Percentiles rank a stretch among this genome's conserved stretches.
Evolutionary conservation across 2,329 filamentous ascomycete genomes (phyloP).

Genomic region (Microsporum audouinii): DNA sequence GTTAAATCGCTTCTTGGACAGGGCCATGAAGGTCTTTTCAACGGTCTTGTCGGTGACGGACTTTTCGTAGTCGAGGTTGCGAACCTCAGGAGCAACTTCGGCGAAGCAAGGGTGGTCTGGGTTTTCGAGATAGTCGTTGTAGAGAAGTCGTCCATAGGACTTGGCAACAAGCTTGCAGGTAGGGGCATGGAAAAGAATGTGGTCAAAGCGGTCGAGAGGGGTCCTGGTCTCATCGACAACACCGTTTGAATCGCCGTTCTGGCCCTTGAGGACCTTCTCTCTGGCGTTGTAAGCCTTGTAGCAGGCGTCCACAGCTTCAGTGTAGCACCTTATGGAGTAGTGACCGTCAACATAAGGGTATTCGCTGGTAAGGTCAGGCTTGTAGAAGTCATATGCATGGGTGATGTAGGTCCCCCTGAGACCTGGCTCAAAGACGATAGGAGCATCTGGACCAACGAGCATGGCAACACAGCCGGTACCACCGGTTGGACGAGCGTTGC

Average conservation of each 20-base stretch:
- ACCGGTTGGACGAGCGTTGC: conserved; percentile 63
- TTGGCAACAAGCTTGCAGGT: conserved; percentile 82
- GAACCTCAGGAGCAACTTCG: conserved; percentile 63
- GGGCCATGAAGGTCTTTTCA: conserved; percentile 75
- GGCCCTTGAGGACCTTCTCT: conserved; percentile 47
- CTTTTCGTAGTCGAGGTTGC: conserved; percentile 66
- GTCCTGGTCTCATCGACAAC: conserved; percentile 42
- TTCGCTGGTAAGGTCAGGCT: conserved; percentile 69
- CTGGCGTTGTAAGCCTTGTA: conserved; percentile 71
- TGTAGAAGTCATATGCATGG: conserved; percentile 78
- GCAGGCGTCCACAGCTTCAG: conserved; percentile 59
- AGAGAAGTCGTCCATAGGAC: conserved; percentile 70
- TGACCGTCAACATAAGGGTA: conserved; percentile 72
- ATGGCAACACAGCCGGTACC: conserved; percentile 65
- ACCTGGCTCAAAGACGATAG: conserved; percentile 61
- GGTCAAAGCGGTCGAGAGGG: conserved; percentile 68
- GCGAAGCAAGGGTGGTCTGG: conserved; percentile 56
- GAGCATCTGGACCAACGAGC: conserved; percentile 62
- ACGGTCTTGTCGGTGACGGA: conserved; percentile 70
- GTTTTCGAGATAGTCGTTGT: conserved; percentile 72
- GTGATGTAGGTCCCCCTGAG: conserved; percentile 67
- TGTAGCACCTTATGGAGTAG: conserved; percentile 67
- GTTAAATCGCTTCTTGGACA: conserved; percentile 74
- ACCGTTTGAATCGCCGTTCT: conserved; percentile 33
- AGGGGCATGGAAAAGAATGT: conserved; percentile 70